Percentiles rank a stretch among this genome's conserved stretches.
These are phyloP conservation scores for Cucumis cinereus DNA, from an alignment of 306 rosid genomes.

Conservation along the genomic window DNA sequence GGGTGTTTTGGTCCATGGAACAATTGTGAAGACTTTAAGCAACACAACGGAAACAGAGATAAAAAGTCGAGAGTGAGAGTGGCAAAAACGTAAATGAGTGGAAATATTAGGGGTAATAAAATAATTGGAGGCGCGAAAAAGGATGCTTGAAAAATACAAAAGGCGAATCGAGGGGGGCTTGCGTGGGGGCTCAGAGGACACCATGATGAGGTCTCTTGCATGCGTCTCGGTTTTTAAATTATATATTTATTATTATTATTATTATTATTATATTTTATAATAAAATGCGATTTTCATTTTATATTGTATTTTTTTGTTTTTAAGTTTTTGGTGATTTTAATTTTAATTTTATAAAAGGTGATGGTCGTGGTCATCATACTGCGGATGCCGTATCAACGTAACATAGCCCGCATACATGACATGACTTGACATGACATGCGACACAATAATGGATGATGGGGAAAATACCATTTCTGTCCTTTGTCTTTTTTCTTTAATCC, in stretches of 20 bases:
- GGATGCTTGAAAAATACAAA: slow-evolving; percentile 54
- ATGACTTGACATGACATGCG: slow-evolving; percentile 38
- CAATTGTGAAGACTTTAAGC: too few relatives aligned
- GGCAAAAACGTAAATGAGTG: slow-evolving; percentile 13
- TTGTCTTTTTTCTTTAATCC: background rate
- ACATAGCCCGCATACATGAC: slow-evolving; percentile 25
- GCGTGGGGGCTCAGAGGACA: slow-evolving; percentile 41
- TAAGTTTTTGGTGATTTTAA: background rate
- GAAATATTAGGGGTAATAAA: slow-evolving; percentile 11
- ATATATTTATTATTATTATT: background rate
- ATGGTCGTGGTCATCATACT: background rate
- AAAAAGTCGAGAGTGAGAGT: background rate
- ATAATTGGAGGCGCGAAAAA: slow-evolving; percentile 24
- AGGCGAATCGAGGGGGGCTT: slow-evolving; percentile 21
- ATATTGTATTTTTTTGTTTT: background rate
- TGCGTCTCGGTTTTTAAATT: slow-evolving; percentile 49
- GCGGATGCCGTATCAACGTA: slow-evolving; percentile 2
- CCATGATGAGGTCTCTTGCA: slow-evolving; percentile 74
- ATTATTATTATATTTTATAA: background rate
- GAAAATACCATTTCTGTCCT: background rate
- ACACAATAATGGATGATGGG: slow-evolving; percentile 17
- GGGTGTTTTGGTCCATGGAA: background rate
- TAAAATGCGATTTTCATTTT: background rate
- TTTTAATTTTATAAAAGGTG: background rate
- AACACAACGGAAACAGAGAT: background rate